Evolutionary conservation across 1,139 yeast genomes (phyloP).

Genomic region (Candida buenavistaensis): DNA sequence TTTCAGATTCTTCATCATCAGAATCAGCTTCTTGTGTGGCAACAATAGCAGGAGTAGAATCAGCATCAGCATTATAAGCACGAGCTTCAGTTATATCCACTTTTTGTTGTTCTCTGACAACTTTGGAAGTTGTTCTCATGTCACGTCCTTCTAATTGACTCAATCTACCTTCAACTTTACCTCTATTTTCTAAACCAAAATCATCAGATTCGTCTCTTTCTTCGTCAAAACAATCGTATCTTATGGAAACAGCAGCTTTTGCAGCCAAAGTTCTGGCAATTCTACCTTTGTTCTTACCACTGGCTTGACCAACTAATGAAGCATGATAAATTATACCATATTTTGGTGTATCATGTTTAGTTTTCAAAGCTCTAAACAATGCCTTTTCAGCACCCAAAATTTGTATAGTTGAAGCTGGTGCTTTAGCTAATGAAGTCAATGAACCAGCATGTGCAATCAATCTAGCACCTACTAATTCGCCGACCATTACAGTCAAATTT

Average conservation of each 20-base stretch:
- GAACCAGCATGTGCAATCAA: slow-evolving; percentile 98
- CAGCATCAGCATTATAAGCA: slow-evolving; percentile 94
- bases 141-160: slow-evolving; percentile 96
- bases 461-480: slow-evolving; percentile 98
- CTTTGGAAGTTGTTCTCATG: slow-evolving; percentile 77
- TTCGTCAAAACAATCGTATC: slow-evolving; percentile 96
- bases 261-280: slow-evolving; percentile 99
- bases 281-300: slow-evolving; percentile 97
- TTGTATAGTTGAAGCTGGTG: slow-evolving; percentile 98
- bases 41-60: slow-evolving; percentile 47
- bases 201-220: slow-evolving; percentile 96
- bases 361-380: slow-evolving; percentile 94
- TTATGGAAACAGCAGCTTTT: slow-evolving; percentile 92
- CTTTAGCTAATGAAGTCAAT: slow-evolving; percentile 90
- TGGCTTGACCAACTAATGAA: slow-evolving; percentile 94
- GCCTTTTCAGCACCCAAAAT: slow-evolving; percentile 99
- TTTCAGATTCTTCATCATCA: slow-evolving; percentile 48
- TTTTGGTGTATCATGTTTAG: slow-evolving; percentile 98
- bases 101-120: slow-evolving; percentile 75
- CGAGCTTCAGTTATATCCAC: slow-evolving; percentile 80
- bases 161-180: slow-evolving; percentile 91
- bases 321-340: slow-evolving; percentile 97
- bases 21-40: slow-evolving; percentile 48
- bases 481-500: slow-evolving; percentile 91
- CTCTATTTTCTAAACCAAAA: slow-evolving; percentile 87